Conservation (phyloP, 208 protist genomes). For the Porcisia hertigi region DNA sequence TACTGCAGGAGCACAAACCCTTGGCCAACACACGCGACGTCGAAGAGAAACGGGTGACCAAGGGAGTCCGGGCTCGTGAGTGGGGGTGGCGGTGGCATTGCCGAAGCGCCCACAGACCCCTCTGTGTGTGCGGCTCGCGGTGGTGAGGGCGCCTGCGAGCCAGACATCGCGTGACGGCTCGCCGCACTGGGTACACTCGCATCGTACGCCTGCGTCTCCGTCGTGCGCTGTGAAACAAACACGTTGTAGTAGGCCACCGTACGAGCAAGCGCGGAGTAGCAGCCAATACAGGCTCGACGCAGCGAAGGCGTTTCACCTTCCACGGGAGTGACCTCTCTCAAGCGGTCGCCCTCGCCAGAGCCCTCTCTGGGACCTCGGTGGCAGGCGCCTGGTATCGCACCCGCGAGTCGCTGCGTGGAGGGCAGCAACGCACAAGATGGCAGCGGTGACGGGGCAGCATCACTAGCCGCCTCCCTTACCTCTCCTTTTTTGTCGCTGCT, state of each 20-base stretch:
- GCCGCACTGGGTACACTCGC: neutral
- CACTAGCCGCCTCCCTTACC: neutral
- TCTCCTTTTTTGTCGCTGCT: neutral
- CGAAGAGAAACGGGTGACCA: conserved; percentile 3
- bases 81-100: neutral
- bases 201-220: neutral
- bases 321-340: neutral
- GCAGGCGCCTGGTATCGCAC: neutral
- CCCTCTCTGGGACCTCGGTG: neutral
- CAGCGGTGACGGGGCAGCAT: neutral
- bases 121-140: neutral
- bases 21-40: conserved; percentile 24
- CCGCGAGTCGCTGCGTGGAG: neutral
- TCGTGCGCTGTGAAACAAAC: neutral
- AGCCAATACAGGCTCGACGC: neutral
- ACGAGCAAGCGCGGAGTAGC: neutral
- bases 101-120: neutral
- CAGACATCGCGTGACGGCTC: neutral
- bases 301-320: neutral
- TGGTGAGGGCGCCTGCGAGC: neutral
- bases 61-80: neutral
- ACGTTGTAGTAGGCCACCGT: conserved; percentile 15
- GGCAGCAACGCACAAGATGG: neutral
- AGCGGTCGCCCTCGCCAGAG: neutral
- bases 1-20: conserved; percentile 49